phyloP scores from a whole-genome alignment of 2,329 filamentous ascomycete genomes.

The Alternaria dauci region DNA sequence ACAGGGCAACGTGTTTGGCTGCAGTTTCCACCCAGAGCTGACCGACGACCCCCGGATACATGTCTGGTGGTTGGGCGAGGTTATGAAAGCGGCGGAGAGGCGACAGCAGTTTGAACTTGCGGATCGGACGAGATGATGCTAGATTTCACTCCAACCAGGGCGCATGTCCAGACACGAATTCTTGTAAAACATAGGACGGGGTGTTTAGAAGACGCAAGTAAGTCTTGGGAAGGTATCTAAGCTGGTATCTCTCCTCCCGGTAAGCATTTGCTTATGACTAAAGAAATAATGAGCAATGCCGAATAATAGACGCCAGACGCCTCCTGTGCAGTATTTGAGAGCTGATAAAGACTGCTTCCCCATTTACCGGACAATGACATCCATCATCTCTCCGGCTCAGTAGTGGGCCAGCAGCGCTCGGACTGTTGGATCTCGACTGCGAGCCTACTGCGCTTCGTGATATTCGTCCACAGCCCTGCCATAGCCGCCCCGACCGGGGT shows the following conservation, averaged over 20 bases:
- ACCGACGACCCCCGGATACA: conserved; percentile 90
- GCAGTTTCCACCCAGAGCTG: conserved; percentile 94
- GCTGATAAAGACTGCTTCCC: neutral
- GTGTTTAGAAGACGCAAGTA: conserved; percentile 19
- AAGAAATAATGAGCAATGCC: conserved; percentile 2
- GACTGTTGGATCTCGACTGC: neutral
- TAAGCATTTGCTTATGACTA: conserved; percentile 3
- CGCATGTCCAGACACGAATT: neutral
- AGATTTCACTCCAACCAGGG: neutral
- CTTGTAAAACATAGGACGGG: conserved; percentile 15
- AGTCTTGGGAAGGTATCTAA: conserved; percentile 10
- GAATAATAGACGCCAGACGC: conserved; percentile 27
- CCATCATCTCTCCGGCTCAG: neutral
- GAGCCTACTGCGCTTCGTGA: conserved; percentile 33
- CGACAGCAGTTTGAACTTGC: conserved; percentile 45
- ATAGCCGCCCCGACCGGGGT: conserved; percentile 90
- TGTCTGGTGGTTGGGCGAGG: conserved; percentile 87
- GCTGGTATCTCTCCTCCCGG: conserved; percentile 1
- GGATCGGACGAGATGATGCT: conserved; percentile 31
- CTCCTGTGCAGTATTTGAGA: conserved; percentile 21
- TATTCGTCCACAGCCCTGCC: conserved; percentile 69
- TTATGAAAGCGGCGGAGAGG: conserved; percentile 52
- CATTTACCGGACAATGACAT: neutral
- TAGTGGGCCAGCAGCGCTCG: neutral
- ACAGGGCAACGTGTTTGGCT: conserved; percentile 92